A percentile compares a stretch with the other conserved stretches of the same genome.
phyloP scores from a whole-genome alignment of 2,329 filamentous ascomycete genomes.

The Fusarium siculi region DNA sequence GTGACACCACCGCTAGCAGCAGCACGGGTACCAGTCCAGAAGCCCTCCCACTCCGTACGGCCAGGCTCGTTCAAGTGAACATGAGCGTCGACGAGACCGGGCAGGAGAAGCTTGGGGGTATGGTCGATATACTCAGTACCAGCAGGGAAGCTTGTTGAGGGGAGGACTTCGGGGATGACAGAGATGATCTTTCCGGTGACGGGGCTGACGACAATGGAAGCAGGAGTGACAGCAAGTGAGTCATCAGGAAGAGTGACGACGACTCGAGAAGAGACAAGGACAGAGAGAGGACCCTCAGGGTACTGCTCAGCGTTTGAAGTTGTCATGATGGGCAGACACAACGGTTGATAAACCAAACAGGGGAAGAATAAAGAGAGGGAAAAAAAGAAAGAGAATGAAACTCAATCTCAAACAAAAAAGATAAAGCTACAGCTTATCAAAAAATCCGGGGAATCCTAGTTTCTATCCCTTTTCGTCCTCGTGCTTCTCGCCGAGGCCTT shows the following conservation, averaged over 20 bases:
- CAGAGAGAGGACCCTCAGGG: conserved; percentile 63
- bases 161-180: conserved; percentile 79
- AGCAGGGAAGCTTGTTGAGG: conserved; percentile 76
- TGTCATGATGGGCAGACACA: conserved; percentile 45
- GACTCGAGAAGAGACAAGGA: conserved; percentile 85
- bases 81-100: conserved; percentile 94
- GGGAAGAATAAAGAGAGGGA: conserved; percentile 9
- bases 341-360: background rate
- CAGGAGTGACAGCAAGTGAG: conserved; percentile 74
- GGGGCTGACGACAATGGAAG: conserved; percentile 83
- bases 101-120: conserved; percentile 84
- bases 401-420: conserved; percentile 9
- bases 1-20: conserved; percentile 97
- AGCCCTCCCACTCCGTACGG: conserved; percentile 97
- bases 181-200: conserved; percentile 85
- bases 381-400: conserved; percentile 9
- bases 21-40: conserved; percentile 92
- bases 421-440: conserved; percentile 10
- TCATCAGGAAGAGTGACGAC: conserved; percentile 78
- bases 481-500: conserved; percentile 4
- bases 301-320: conserved; percentile 35
- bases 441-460: conserved; percentile 27
- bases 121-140: conserved; percentile 83
- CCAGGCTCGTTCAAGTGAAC: conserved; percentile 98
- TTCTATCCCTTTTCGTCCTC: conserved; percentile 5